Evolutionary conservation across 257 asterid genomes (phyloP).

Genomic region (Nicotiana otophora): DNA sequence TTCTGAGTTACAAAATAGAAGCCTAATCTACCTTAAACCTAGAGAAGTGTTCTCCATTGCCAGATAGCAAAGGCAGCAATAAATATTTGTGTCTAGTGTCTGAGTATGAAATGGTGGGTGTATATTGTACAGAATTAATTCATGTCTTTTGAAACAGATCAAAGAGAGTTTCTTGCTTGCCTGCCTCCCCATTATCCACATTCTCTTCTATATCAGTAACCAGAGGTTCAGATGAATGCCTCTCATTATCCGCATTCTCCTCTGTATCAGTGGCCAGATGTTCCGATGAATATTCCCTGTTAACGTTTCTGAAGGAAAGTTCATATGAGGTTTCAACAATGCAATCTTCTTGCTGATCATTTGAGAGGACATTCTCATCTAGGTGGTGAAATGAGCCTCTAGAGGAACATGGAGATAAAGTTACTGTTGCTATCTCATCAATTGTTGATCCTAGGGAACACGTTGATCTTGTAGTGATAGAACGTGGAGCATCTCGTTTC

Average conservation of each 20-base stretch:
- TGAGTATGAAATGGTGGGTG: not conserved
- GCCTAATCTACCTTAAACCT: not conserved
- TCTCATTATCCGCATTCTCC: conserved; percentile 16
- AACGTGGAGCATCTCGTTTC: conserved; percentile 37
- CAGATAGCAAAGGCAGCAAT: not conserved
- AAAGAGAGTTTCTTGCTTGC: conserved; percentile 39
- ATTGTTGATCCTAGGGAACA: conserved; percentile 50
- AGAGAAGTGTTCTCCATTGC: not conserved
- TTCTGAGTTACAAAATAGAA: not conserved
- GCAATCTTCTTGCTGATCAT: conserved; percentile 21
- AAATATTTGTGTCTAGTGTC: not conserved
- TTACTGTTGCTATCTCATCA: conserved; percentile 59
- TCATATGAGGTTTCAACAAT: conserved; percentile 19
- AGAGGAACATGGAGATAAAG: conserved; percentile 64
- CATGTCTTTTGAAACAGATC: conserved; percentile 49
- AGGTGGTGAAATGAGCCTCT: conserved; percentile 30
- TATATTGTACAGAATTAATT: not conserved
- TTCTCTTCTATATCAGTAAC: not conserved
- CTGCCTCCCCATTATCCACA: not conserved
- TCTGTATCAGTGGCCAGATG: conserved; percentile 12
- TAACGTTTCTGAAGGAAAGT: conserved; percentile 22
- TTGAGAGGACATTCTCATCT: conserved; percentile 20
- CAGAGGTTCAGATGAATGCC: conserved; percentile 17
- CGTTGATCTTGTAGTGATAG: conserved; percentile 66
- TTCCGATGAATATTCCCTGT: conserved; percentile 20